phyloP scores from a whole-genome alignment of 2,329 filamentous ascomycete species.

The Zymoseptoria tritici region DNA sequence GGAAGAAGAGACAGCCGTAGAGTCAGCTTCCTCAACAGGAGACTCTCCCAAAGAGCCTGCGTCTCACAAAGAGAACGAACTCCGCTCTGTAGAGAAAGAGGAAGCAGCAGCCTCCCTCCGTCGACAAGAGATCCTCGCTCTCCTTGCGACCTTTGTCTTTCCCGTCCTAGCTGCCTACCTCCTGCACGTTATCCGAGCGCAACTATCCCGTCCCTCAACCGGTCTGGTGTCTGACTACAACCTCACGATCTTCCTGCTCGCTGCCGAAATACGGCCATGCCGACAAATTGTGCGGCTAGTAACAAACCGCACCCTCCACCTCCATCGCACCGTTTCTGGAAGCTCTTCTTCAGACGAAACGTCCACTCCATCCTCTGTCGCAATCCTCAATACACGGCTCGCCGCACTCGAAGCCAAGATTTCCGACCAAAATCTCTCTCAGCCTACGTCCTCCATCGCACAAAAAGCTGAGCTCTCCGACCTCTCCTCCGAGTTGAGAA shows the following conservation, averaged over 20 bases:
- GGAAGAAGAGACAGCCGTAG: conserved; percentile 18
- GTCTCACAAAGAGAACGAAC: conserved; percentile 2
- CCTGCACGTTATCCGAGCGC: conserved; percentile 70
- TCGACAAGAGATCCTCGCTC: conserved; percentile 64
- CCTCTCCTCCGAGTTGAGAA: conserved; percentile 47
- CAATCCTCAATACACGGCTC: conserved; percentile 22
- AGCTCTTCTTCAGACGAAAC: conserved; percentile 23
- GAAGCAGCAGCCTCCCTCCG: conserved; percentile 58
- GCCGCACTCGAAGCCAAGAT: conserved; percentile 27
- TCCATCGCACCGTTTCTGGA: conserved; percentile 62
- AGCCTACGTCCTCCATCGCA: conserved; percentile 18
- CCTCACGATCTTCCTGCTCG: conserved; percentile 79
- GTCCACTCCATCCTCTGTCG: conserved; percentile 20
- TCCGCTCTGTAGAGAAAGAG: conserved; percentile 14
- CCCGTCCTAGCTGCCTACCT: conserved; percentile 76
- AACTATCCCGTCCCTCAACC: conserved; percentile 75
- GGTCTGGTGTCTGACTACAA: conserved; percentile 89
- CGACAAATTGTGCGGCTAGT: conserved; percentile 76
- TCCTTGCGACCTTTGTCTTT: conserved; percentile 70
- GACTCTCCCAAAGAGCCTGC: conserved; percentile 5
- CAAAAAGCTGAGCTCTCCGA: conserved; percentile 28
- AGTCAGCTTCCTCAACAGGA: conserved; percentile 10
- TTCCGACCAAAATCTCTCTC: conserved; percentile 19
- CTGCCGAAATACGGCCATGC: conserved; percentile 75
- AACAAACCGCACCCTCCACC: conserved; percentile 67